Evolutionary conservation across 2,329 filamentous ascomycete species (phyloP).

Genomic region (Monosporascus sp.): DNA sequence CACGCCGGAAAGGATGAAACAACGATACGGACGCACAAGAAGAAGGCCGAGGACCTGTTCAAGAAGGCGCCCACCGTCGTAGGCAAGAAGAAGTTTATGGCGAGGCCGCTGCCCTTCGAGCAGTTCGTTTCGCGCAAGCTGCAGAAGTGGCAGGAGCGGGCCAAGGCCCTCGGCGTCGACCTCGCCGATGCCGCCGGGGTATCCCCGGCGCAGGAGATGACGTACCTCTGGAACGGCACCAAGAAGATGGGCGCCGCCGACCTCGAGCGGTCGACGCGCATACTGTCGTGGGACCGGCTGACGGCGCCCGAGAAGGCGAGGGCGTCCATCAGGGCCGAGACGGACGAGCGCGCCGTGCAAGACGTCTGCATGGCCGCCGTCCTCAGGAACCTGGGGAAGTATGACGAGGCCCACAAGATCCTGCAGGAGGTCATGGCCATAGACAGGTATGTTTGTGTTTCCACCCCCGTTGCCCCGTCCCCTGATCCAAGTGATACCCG

Average conservation of each 20-base stretch:
- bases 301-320: slow-evolving; percentile 39
- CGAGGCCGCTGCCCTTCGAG: slow-evolving; percentile 84
- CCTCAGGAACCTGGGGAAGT: slow-evolving; percentile 57
- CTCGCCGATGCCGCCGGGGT: slow-evolving; percentile 77
- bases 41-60: slow-evolving; percentile 64
- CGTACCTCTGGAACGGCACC: slow-evolving; percentile 86
- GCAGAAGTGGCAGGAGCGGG: slow-evolving; percentile 78
- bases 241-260: slow-evolving; percentile 70
- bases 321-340: slow-evolving; percentile 44
- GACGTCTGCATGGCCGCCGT: slow-evolving; percentile 63
- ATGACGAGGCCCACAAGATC: slow-evolving; percentile 60
- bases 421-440: slow-evolving; percentile 62
- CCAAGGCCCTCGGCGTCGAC: slow-evolving; percentile 60
- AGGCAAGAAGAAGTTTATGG: slow-evolving; percentile 87
- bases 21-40: slow-evolving; percentile 53
- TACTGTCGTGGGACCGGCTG: slow-evolving; percentile 63
- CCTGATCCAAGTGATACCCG: too few relatives aligned
- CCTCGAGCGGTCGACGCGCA: slow-evolving; percentile 56
- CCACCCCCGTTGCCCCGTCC: background rate
- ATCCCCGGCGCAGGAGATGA: slow-evolving; percentile 83
- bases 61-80: slow-evolving; percentile 67
- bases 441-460: slow-evolving; percentile 46
- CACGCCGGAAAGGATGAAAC: slow-evolving; percentile 33
- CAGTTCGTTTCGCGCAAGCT: slow-evolving; percentile 79
- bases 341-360: slow-evolving; percentile 60